Evolutionary conservation across 2,329 filamentous ascomycete genomes (phyloP).

Genomic region (Arthrobotrys conoides): DNA sequence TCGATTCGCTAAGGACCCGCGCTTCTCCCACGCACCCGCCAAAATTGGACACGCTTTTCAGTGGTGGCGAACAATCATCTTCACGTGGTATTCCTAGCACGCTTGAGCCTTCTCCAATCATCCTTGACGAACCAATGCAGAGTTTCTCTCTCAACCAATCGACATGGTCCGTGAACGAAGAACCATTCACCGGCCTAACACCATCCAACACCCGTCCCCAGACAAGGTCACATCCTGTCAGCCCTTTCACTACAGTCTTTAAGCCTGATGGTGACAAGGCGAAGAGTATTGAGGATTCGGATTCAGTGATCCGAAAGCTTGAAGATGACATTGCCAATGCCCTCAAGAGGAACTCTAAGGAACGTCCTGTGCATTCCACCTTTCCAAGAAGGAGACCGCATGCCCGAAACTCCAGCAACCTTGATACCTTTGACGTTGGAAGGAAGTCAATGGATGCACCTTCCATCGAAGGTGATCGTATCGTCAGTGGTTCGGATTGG

Average conservation of each 20-base stretch:
- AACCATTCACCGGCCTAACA: conserved; percentile 37
- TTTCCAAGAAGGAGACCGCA: conserved; percentile 55
- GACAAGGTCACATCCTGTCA: conserved; percentile 57
- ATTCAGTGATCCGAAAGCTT: conserved; percentile 49
- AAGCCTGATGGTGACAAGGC: conserved; percentile 38
- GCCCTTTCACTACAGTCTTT: conserved; percentile 49
- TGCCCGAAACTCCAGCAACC: conserved; percentile 57
- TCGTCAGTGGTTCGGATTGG: conserved; percentile 59
- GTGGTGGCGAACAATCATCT: conserved; percentile 45
- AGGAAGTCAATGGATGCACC: conserved; percentile 53
- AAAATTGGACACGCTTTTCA: conserved; percentile 58
- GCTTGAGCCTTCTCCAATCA: conserved; percentile 55
- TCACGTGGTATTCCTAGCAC: conserved; percentile 45
- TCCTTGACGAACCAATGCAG: conserved; percentile 56
- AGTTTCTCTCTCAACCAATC: conserved; percentile 45
- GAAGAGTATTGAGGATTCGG: conserved; percentile 40
- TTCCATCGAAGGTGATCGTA: conserved; percentile 57
- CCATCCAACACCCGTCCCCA: conserved; percentile 57
- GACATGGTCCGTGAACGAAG: conserved; percentile 53
- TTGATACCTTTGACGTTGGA: conserved; percentile 56
- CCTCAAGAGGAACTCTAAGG: conserved; percentile 58
- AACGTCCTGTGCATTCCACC: conserved; percentile 55
- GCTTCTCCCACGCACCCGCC: conserved; percentile 61
- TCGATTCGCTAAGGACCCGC: conserved; percentile 64
- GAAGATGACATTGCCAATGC: conserved; percentile 56